Percentiles rank a stretch among this genome's conserved stretches.
Conservation (phyloP, 805 yeast genomes). For the Peterozyma xylosa region DNA sequence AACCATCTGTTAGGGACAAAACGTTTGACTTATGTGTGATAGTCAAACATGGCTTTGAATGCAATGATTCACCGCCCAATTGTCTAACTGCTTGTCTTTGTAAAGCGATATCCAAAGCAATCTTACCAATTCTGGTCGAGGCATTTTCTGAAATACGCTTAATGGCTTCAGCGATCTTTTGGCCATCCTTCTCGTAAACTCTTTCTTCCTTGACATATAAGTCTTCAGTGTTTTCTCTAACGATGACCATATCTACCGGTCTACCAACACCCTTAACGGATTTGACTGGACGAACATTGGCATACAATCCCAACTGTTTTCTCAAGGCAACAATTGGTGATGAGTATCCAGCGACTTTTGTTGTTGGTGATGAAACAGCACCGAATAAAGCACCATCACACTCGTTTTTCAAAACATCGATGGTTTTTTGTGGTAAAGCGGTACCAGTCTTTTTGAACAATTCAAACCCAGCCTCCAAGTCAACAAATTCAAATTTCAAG, state of each 20-base stretch:
- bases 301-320: slow-evolving; percentile 89
- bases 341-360: slow-evolving; percentile 92
- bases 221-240: slow-evolving; percentile 98
- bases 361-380: slow-evolving; percentile 92
- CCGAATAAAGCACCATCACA: slow-evolving; percentile 98
- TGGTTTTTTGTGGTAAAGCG: slow-evolving; percentile 92
- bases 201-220: slow-evolving; percentile 91
- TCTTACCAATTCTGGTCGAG: slow-evolving; percentile 75
- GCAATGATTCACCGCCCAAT: slow-evolving; percentile 47
- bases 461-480: slow-evolving; percentile 92
- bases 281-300: slow-evolving; percentile 97
- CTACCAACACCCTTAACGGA: slow-evolving; percentile 79
- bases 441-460: slow-evolving; percentile 90
- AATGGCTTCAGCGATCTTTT: slow-evolving; percentile 92
- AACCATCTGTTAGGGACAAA: slow-evolving; percentile 84
- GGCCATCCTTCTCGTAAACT: slow-evolving; percentile 70
- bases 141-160: slow-evolving; percentile 93
- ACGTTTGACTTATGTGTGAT: slow-evolving; percentile 97
- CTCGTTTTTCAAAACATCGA: slow-evolving; percentile 60
- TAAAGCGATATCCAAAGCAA: slow-evolving; percentile 88
- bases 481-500: slow-evolving; percentile 76
- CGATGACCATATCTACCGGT: slow-evolving; percentile 96
- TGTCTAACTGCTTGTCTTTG: slow-evolving; percentile 80
- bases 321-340: slow-evolving; percentile 98
- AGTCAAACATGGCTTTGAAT: slow-evolving; percentile 60